Base-by-base conservation (phyloP, 176 grass and related monocot genomes). In the Oryza brachyantha region DNA sequence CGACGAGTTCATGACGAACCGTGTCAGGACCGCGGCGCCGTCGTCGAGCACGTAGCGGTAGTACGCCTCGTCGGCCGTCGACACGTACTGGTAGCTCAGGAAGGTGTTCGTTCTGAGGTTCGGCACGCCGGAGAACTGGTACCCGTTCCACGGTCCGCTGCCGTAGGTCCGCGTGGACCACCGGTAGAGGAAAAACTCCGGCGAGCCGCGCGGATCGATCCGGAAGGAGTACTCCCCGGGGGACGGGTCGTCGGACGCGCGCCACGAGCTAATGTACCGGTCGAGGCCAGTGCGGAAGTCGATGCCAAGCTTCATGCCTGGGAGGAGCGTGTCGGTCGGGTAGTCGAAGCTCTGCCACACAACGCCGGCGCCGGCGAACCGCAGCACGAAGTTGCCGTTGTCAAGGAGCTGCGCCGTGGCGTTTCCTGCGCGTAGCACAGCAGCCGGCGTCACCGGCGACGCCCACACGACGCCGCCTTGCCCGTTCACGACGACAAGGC, bases 101-200 rank as follows among this genome's bases (percentile, higher is more conserved):
- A 74, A 34, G 42, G 37, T 22, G 71, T 41, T 81, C 28, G 72
- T 36, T 14, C 71, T 71, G 67, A 82, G 83, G 46, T 88, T 81
- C 2, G 88, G 92, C 39, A 68, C 64, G 4, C 88, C 92, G 60
- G 46, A 35, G 57, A 88, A 82, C 5, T 77, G 79, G 16, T 50
- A 64, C 1, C 92, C 92, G 66, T 94, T 90, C 92, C 86, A 94
- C 0, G 86, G 88, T 1, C 92, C 92, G 16, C 67, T 85, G 6
- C 87, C 80, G 58, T 88, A 88, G 4, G 28, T 42, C 14, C 26
- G 59, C 12, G 16, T 22, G 0, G 57, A 19, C 10, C 72, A 5
- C 9, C 54, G 34, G 72, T 46, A 83, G 10, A 87, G 75, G 66
- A 85, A 72, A 10, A 68, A 66, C 77, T 94, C 89, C 52, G 88